These are phyloP conservation scores for Scenedesmus sp. DNA, from an alignment of 163 green algal species.

Conservation along the genomic window DNA sequence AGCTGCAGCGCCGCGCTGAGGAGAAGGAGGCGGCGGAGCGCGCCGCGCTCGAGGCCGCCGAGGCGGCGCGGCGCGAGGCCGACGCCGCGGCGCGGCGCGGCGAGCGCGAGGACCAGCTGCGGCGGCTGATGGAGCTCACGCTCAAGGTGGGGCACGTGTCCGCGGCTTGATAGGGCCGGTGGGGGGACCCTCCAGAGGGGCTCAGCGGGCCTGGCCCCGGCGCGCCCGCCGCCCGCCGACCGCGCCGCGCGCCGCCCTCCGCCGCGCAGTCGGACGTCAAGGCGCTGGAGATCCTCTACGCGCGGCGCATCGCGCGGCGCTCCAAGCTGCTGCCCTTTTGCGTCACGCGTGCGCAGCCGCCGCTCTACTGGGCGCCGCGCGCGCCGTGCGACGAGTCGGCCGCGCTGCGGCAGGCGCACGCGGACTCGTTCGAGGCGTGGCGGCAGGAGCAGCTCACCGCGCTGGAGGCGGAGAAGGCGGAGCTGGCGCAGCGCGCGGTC, in stretches of 20 bases:
- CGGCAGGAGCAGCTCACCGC: conserved; percentile 38
- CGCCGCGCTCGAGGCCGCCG: conserved; percentile 10
- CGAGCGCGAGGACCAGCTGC: conserved; percentile 3
- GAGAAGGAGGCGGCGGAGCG: neutral
- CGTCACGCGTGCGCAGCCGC: conserved; percentile 23
- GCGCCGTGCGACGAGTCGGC: neutral
- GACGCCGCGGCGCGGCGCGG: neutral
- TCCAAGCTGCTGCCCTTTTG: conserved; percentile 27
- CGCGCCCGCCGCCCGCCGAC: too few relatives aligned
- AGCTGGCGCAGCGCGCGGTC: conserved; percentile 1
- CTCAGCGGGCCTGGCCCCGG: too few relatives aligned
- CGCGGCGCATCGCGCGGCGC: conserved; percentile 19
- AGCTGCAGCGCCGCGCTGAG: conserved; percentile 26
- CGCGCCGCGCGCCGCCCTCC: too few relatives aligned
- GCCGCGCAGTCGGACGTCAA: conserved; percentile 23
- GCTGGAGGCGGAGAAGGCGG: conserved; percentile 18
- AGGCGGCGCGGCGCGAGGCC: neutral
- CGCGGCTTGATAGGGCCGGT: too few relatives aligned
- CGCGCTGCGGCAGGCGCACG: conserved; percentile 1
- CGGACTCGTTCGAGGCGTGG: conserved; percentile 30
- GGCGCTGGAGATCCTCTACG: conserved; percentile 10
- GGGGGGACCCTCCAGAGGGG: too few relatives aligned
- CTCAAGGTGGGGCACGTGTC: conserved; percentile 30
- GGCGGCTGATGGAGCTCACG: conserved; percentile 22
- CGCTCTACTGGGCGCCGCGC: conserved; percentile 28